These are phyloP conservation scores for Phytophthora sojae DNA, from an alignment of 352 stramenopile genomes.

Conservation along the genomic window DNA sequence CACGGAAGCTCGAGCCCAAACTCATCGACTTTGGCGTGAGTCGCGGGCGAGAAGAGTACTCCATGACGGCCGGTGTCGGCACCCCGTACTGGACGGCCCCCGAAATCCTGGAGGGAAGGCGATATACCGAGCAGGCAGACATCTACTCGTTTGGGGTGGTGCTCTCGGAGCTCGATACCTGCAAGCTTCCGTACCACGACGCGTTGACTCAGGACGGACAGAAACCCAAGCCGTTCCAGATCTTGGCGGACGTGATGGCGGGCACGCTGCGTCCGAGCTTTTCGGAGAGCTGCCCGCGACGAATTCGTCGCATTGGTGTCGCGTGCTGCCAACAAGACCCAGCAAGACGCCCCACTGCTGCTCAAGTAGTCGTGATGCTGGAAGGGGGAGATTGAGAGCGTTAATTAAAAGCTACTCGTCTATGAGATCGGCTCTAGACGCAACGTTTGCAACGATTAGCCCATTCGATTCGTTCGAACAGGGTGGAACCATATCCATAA, in stretches of 20 bases:
- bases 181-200: conserved; percentile 38
- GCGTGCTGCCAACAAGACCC: background rate
- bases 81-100: conserved; percentile 40
- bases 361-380: background rate
- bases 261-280: background rate
- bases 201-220: conserved; percentile 21
- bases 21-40: conserved; percentile 50
- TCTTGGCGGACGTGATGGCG: conserved; percentile 24
- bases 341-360: background rate
- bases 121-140: conserved; percentile 34
- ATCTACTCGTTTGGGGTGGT: conserved; percentile 37
- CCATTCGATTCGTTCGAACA: too few species aligned
- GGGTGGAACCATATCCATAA: too few species aligned
- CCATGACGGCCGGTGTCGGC: conserved; percentile 29
- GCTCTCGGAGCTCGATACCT: conserved; percentile 39
- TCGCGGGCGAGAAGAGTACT: conserved; percentile 20
- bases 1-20: conserved; percentile 63
- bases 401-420: too few species aligned
- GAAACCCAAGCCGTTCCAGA: conserved; percentile 39
- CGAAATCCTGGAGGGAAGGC: conserved; percentile 29
- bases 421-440: too few species aligned
- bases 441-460: too few species aligned
- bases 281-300: background rate
- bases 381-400: background rate
- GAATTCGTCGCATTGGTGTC: background rate